Evolutionary conservation across 352 stramenopile genomes (phyloP).

Genomic region (Phytophthora megakarya): DNA sequence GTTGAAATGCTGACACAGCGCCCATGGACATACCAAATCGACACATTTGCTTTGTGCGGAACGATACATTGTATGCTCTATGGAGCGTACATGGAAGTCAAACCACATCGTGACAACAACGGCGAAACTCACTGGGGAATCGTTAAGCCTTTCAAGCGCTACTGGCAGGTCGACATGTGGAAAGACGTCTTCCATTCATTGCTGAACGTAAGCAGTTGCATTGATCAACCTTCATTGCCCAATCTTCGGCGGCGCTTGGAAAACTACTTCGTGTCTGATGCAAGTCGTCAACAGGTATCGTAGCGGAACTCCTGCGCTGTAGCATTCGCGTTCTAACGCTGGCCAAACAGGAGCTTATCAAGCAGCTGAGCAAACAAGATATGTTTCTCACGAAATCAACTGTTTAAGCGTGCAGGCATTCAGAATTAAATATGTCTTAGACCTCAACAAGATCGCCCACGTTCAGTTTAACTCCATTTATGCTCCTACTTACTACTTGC

Average conservation of each 20-base stretch:
- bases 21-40: slow-evolving; percentile 85
- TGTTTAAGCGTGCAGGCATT: slow-evolving; percentile 30
- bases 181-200: slow-evolving; percentile 67
- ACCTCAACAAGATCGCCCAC: slow-evolving; percentile 5
- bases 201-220: slow-evolving; percentile 75
- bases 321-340: slow-evolving; percentile 15
- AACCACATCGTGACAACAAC: slow-evolving; percentile 29
- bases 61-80: slow-evolving; percentile 86
- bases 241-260: slow-evolving; percentile 53
- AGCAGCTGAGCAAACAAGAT: slow-evolving; percentile 59
- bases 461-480: too few species aligned
- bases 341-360: slow-evolving; percentile 56
- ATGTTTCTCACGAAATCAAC: slow-evolving; percentile 46
- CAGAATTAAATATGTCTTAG: background rate
- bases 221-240: slow-evolving; percentile 62
- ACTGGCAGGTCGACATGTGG: slow-evolving; percentile 84
- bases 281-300: slow-evolving; percentile 50
- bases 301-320: background rate
- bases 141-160: slow-evolving; percentile 71
- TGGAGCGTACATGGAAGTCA: slow-evolving; percentile 84
- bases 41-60: slow-evolving; percentile 81
- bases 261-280: slow-evolving; percentile 52
- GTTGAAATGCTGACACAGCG: slow-evolving; percentile 80
- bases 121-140: slow-evolving; percentile 47
- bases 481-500: background rate